Conservation (phyloP, 305 asterid species). For the Solanum chacoense region DNA sequence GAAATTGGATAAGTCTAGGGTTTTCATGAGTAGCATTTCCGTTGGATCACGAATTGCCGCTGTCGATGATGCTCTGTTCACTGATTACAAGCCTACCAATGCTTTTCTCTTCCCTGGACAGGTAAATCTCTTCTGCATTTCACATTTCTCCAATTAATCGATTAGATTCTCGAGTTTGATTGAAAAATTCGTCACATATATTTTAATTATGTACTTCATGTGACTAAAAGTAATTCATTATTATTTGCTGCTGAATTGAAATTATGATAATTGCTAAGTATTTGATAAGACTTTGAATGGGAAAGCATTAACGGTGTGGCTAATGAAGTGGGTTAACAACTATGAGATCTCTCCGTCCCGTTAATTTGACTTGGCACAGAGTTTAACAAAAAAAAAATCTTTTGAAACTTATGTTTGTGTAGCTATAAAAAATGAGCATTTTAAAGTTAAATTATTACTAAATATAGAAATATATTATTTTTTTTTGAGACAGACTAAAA, state of each 20-base stretch:
- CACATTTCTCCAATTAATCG: not conserved
- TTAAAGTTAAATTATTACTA: too few relatives aligned
- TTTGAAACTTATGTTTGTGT: too few relatives aligned
- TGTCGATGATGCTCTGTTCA: constrained; percentile 52
- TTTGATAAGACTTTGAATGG: too few relatives aligned
- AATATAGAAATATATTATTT: too few relatives aligned
- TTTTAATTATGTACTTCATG: not conserved
- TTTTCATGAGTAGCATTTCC: constrained; percentile 39
- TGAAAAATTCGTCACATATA: not conserved
- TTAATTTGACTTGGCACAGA: too few relatives aligned
- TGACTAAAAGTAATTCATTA: not conserved
- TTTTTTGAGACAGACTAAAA: too few relatives aligned
- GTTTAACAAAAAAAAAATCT: too few relatives aligned
- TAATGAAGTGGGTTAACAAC: too few relatives aligned
- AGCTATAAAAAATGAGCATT: too few relatives aligned
- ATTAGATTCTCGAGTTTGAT: not conserved
- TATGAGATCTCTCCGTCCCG: too few relatives aligned
- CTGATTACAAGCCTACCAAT: constrained; percentile 61
- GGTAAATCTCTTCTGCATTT: constrained; percentile 23
- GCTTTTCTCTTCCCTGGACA: constrained; percentile 98
- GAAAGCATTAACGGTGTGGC: too few relatives aligned
- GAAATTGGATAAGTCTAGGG: constrained; percentile 46
- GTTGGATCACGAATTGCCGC: constrained; percentile 49
- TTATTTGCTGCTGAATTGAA: not conserved
- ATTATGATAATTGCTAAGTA: not conserved